Conservation (phyloP, 2,329 filamentous ascomycete genomes). For the Ophiosphaerella herpotricha region DNA sequence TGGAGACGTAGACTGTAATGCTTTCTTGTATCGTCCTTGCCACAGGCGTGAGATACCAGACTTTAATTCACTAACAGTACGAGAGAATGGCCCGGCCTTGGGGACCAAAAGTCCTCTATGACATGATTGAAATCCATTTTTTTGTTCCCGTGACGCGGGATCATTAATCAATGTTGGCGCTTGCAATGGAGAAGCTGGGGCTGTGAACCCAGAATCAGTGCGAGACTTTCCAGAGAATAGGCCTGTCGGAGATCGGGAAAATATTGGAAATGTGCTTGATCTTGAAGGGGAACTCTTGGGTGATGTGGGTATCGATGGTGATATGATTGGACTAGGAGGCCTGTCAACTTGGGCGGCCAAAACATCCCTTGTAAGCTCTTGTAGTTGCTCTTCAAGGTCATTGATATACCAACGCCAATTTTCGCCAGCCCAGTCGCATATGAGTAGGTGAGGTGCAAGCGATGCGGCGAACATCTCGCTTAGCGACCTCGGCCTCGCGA, state of each 20-base stretch:
- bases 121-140: too few species aligned
- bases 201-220: not conserved
- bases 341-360: slow-evolving; percentile 11
- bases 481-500: slow-evolving; percentile 3
- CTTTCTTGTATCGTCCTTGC: not conserved
- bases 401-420: slow-evolving; percentile 52
- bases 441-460: slow-evolving; percentile 41
- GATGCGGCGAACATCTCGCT: slow-evolving; percentile 21
- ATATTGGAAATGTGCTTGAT: not conserved
- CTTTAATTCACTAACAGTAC: not conserved
- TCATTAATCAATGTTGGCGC: not conserved
- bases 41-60: not conserved
- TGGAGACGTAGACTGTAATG: not conserved
- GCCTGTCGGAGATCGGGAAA: slow-evolving; percentile 1
- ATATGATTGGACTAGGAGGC: slow-evolving; percentile 1
- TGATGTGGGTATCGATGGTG: not conserved
- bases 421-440: slow-evolving; percentile 46
- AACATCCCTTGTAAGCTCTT: slow-evolving; percentile 18
- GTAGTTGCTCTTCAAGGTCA: slow-evolving; percentile 40
- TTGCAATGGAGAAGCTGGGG: not conserved
- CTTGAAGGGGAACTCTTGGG: slow-evolving; percentile 6
- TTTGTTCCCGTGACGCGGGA: not conserved
- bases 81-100: not conserved
- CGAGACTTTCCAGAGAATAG: not conserved
- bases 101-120: not conserved